A percentile compares a stretch with the other conserved stretches of the same genome.
phyloP scores from a whole-genome alignment of 225 moss, liverwort and hornwort genomes.

The Anthoceros angustus region DNA sequence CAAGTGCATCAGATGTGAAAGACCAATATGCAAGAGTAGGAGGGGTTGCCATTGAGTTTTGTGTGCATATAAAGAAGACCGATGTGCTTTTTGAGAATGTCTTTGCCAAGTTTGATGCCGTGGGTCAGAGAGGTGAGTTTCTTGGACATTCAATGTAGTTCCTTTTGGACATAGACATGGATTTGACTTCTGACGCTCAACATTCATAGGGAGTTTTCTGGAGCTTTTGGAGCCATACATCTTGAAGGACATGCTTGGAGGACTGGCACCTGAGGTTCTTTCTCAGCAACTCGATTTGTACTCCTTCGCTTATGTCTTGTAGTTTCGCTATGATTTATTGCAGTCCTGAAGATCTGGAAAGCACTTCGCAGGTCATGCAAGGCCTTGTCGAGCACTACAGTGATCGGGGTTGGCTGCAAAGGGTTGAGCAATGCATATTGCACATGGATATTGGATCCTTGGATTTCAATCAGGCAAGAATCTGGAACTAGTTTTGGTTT shows the following conservation, averaged over 20 bases:
- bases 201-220: slow-evolving; percentile 65
- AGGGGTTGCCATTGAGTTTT: slow-evolving; percentile 98
- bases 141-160: no score
- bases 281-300: neutral
- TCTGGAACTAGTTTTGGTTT: slow-evolving; percentile 4
- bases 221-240: slow-evolving; percentile 98
- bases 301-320: neutral
- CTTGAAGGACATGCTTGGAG: slow-evolving; percentile 81
- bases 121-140: slow-evolving; percentile 75
- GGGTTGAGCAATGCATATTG: slow-evolving; percentile 96
- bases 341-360: neutral
- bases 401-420: slow-evolving; percentile 75
- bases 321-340: neutral
- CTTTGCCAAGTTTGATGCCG: slow-evolving; percentile 92
- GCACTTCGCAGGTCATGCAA: slow-evolving; percentile 69
- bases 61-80: slow-evolving; percentile 91
- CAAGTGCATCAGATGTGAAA: slow-evolving; percentile 48
- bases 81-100: slow-evolving; percentile 95
- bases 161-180: no score
- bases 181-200: neutral
- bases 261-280: slow-evolving; percentile 81
- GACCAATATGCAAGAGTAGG: slow-evolving; percentile 99
- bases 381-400: slow-evolving; percentile 99
- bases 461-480: slow-evolving; percentile 86
- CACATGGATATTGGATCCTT: slow-evolving; percentile 97